phyloP scores from a whole-genome alignment of 805 yeast species.

The Kluyveromyces wickerhamii region DNA sequence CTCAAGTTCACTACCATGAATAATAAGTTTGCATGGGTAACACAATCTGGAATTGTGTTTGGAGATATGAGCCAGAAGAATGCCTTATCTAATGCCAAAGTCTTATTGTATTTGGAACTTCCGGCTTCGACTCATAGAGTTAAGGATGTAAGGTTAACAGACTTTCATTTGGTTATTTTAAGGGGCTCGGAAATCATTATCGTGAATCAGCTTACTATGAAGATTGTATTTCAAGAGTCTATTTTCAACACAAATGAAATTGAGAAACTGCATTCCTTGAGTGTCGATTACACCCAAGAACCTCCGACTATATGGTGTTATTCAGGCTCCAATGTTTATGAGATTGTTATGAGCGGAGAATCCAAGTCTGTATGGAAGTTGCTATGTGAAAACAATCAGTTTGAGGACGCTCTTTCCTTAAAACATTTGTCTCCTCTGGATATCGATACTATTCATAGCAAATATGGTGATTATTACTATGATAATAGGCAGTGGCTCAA shows the following conservation, averaged over 20 bases:
- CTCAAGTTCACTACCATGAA: constrained; percentile 25
- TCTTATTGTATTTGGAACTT: constrained; percentile 34
- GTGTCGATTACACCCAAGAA: constrained; percentile 39
- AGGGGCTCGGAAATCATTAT: constrained; percentile 36
- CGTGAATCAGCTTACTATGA: constrained; percentile 45
- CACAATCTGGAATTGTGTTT: constrained; percentile 39
- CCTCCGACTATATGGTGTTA: constrained; percentile 64
- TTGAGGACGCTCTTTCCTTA: constrained; percentile 55
- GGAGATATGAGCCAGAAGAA: constrained; percentile 25
- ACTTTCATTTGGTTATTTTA: constrained; percentile 46
- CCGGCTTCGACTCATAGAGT: constrained; percentile 30
- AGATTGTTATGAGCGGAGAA: constrained; percentile 64
- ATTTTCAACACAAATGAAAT: constrained; percentile 28
- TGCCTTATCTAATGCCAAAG: constrained; percentile 31
- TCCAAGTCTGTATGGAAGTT: constrained; percentile 67
- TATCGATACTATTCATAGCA: constrained; percentile 41
- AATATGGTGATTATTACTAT: constrained; percentile 47
- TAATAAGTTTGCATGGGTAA: constrained; percentile 39
- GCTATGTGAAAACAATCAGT: constrained; percentile 43
- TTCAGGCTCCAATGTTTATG: constrained; percentile 54
- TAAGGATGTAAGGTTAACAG: constrained; percentile 39
- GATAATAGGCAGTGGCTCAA: constrained; percentile 23
- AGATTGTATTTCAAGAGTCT: constrained; percentile 36
- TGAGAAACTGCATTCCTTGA: constrained; percentile 38
- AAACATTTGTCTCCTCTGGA: constrained; percentile 30